Percentiles rank a stretch among this genome's conserved stretches.
These are phyloP conservation scores for Camellia lanceoleosa DNA, from an alignment of 148 eudicot species.

Conservation along the genomic window DNA sequence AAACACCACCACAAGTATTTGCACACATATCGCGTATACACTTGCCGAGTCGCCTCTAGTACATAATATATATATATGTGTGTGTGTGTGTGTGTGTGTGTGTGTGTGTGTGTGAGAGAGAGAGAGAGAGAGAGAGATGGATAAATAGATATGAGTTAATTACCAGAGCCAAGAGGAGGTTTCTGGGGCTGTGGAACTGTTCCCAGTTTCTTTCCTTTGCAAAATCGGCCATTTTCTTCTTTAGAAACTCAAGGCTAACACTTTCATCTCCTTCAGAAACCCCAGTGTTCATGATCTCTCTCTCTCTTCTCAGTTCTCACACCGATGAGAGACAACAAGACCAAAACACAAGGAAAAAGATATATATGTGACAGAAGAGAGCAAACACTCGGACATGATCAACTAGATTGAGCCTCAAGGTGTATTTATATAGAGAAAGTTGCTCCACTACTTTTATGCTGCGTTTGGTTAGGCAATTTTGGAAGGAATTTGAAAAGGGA, in stretches of 20 bases:
- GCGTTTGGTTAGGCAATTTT: no score
- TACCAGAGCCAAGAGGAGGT: constrained; percentile 85
- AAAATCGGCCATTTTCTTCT: constrained; percentile 60
- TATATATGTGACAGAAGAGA: neutral
- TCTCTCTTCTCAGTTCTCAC: constrained; percentile 13
- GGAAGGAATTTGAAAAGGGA: no score
- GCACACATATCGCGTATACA: no score
- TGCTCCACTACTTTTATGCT: no score
- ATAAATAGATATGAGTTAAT: neutral
- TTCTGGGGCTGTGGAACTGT: constrained; percentile 72
- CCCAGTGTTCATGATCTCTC: constrained; percentile 21
- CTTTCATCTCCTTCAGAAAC: constrained; percentile 29
- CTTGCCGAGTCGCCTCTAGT: no score
- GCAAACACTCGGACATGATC: no score
- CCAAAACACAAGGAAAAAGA: neutral
- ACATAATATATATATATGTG: neutral
- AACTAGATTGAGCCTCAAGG: no score
- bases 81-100: neutral
- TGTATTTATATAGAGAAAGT: no score
- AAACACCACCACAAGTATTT: no score
- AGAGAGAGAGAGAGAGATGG: neutral
- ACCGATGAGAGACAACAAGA: constrained; percentile 3
- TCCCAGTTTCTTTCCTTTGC: constrained; percentile 74
- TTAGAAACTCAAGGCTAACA: constrained; percentile 55
- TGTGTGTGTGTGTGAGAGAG: neutral